Evolutionary conservation across 208 protist genomes (phyloP), one percentile per base, ranked within the genome.

Genomic region (Acanthamoeba polyphaga): DNA sequence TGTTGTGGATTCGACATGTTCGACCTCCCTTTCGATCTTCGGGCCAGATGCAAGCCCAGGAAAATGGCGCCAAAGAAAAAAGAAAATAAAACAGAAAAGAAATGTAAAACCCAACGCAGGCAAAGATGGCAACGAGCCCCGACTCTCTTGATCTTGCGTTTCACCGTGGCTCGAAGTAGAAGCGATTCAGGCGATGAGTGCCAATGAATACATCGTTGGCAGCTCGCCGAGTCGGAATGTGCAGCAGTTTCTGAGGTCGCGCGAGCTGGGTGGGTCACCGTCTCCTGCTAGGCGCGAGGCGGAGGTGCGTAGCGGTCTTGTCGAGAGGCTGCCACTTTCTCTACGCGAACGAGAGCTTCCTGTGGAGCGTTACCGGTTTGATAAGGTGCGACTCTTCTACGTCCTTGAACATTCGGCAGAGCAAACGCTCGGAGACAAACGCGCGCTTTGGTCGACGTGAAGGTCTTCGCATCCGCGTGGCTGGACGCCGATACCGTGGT

Each of bases 401-500:
- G 55, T 15, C 22, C 78, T 53, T 7, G 15, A n/a, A 66, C 22
- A 43, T 19, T 78, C 29, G 12, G 34, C 34, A 38, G 34, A 38
- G n/a, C 17, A 12, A 8, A 58, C 32, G 1, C n/a, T 5, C 17
- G 1, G 27, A 17, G 1, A 55, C 13, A 34, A 10, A 29, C 76
- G 4, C 46, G 32, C 19, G 0, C 22, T 43, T 27, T 85, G 70
- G 70, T 68, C 27, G 2, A 10, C 17, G 15, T 7, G 29, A 15
- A 88, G 80, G 51, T 88, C n/a, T 88, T 88, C 24, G 80, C 80
- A 22, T 88, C 80, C 8, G 80, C 32, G 6, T 88, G 80, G 80
- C 51, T 88, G 6, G 80, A 88, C 49, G 6, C 80, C 43, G 80
- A 88, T 22, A 88, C 22, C 3, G 80, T 88, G 29, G 80, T 88